Evolutionary conservation across 2,329 filamentous ascomycete genomes (phyloP).

Genomic region (Trichoderma semiorbis): DNA sequence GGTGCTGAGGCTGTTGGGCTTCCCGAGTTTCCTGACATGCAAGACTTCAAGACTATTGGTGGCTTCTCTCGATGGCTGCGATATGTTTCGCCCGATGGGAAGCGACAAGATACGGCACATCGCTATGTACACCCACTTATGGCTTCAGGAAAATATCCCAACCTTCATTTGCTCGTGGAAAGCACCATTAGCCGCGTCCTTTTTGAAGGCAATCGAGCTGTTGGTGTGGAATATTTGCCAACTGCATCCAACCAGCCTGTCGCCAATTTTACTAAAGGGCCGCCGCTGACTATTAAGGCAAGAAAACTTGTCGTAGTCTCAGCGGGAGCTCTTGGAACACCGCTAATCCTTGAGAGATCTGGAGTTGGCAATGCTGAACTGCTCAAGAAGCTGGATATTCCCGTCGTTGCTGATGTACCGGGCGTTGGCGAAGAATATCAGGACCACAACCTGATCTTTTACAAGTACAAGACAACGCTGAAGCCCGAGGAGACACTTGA

Average conservation of each 20-base stretch:
- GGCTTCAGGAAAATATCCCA: conserved; percentile 42
- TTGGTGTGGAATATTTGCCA: conserved; percentile 57
- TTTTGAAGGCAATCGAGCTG: conserved; percentile 49
- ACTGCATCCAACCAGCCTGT: conserved; percentile 30
- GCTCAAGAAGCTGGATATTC: conserved; percentile 45
- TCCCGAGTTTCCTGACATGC: conserved; percentile 49
- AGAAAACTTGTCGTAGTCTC: conserved; percentile 32
- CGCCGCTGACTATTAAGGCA: conserved; percentile 25
- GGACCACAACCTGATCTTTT: conserved; percentile 53
- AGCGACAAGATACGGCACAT: conserved; percentile 56
- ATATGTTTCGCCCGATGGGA: conserved; percentile 47
- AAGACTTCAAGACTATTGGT: conserved; percentile 44
- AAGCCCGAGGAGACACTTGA: conserved; percentile 43
- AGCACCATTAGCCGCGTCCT: conserved; percentile 54
- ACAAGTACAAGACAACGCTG: conserved; percentile 43
- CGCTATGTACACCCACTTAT: conserved; percentile 40
- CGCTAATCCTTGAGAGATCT: conserved; percentile 58
- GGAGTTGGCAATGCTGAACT: conserved; percentile 54
- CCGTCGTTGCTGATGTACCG: conserved; percentile 44
- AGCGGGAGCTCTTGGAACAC: conserved; percentile 51
- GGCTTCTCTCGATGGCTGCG: conserved; percentile 29
- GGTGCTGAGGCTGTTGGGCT: conserved; percentile 43
- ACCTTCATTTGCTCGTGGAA: conserved; percentile 57
- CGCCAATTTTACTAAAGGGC: conserved; percentile 13
- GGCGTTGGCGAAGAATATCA: conserved; percentile 54